Evolutionary conservation across 2,329 filamentous ascomycete genomes (phyloP), one percentile per base, ranked within the genome.

Genomic region (Monilinia fructigena): DNA sequence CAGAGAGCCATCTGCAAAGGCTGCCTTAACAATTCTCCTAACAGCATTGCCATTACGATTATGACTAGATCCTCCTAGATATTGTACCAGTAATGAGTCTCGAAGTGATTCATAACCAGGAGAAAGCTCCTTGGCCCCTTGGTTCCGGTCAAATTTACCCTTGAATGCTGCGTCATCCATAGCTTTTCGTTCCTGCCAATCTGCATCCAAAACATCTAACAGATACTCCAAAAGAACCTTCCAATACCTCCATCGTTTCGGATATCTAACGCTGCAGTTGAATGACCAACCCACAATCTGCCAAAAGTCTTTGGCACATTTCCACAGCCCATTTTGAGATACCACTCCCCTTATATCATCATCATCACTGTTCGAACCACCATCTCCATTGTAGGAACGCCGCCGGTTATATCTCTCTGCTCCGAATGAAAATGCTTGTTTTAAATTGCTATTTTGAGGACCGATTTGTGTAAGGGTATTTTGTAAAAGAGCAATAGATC

Each of bases 241-340:
- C 93, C 93, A 98, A 74, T 88, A 84, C 60, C 82, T 83, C 94
- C 95, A 98, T 26, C 94, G 84, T 52, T 85, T 82, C 1, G 87
- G 87, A 71, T 94, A 82, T 42, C 84, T 77, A 1, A 90, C 83
- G 62, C 92, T 93, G 79, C 94, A 98, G 75, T 94, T 95, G 76
- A 98, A 93, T 0, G 91, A 90, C 95, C 95, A 98, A 4, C 94
- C 95, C 0, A 95, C 84, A 0, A 91, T 85, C 53, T 88, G 85
- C 92, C 95, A 99, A 73, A 98, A 96, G 75, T 96, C 92, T 68
- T 91, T 87, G 0, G 89, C 91, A n/a, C 86, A 84, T 20, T 80
- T 80, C 86, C 91, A 97, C 1, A 97, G 89, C 54, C 86, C 82
- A 18, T 83, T 80, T 61, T 85, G 84, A 1, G 89, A 88, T 66